Conservation (phyloP, 306 rosid species). For the Vigna mungo region DNA sequence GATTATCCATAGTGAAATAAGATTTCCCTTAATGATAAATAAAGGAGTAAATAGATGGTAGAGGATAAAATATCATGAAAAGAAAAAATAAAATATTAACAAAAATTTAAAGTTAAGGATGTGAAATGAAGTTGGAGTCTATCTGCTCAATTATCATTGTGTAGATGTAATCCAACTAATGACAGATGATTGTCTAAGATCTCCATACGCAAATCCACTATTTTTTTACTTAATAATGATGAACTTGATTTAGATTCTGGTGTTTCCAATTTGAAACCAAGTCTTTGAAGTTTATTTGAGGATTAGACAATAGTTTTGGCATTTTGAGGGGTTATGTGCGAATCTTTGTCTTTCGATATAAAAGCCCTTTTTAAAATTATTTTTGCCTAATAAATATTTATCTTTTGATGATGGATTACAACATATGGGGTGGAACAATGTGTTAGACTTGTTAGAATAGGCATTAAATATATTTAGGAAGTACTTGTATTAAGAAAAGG, state of each 20-base stretch:
- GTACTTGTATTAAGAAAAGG: no score
- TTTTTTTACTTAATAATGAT: not conserved
- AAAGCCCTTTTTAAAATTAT: not conserved
- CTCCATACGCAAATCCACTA: conserved; percentile 5
- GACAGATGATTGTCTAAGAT: conserved; percentile 32
- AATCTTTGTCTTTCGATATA: conserved; percentile 19
- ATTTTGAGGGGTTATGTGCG: not conserved
- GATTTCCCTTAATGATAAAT: not conserved
- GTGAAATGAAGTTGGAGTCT: conserved; percentile 22
- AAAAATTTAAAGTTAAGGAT: not conserved
- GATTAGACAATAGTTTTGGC: conserved; percentile 8
- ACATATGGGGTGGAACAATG: not conserved
- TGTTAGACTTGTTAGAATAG: not conserved
- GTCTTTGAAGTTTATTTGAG: conserved; percentile 37
- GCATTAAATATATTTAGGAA: no score
- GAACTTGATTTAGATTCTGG: not conserved
- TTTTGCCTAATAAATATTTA: conserved; percentile 7
- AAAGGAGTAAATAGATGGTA: conserved; percentile 25
- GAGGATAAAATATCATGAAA: conserved; percentile 12
- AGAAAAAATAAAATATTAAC: conserved; percentile 16
- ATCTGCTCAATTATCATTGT: not conserved
- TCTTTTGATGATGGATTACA: conserved; percentile 12
- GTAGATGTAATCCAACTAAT: conserved; percentile 22
- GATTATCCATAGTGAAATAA: not conserved
- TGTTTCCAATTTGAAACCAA: conserved; percentile 28